Evolutionary conservation across 306 rosid species (phyloP), one percentile per base, ranked within the genome.

Genomic region (Albizia julibrissin): DNA sequence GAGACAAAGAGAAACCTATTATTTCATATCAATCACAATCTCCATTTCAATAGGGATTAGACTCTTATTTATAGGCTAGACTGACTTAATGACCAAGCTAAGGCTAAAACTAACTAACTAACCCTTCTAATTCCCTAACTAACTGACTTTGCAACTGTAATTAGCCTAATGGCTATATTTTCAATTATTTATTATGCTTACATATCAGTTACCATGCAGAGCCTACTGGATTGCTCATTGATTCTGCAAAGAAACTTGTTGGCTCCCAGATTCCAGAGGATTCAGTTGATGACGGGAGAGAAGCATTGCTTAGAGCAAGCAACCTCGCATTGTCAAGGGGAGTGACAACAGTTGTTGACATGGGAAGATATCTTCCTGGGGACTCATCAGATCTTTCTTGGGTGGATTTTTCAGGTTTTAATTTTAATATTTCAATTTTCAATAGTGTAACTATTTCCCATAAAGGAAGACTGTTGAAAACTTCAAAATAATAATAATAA

Each of bases 351-450:
- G 94, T 94, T 69, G 93, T 94, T 87, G 98, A 94, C 73, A 16
- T 94, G 83, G 98, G 97, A 77, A 91, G 98, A 86, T 94, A 89
- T 79, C 81, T 74, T 59, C 93, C 97, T 10, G 97, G 93, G 81
- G 68, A 40, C 24, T 81, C 97, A 74, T 54, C 84, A 10, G 87
- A 89, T 72, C 85, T 77, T 69, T 84, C 97, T 8, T 94, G 98
- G 98, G 90, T 89, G 72, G 98, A 94, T 88, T 94, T 92, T 88
- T 82, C 97, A 89, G 97, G 98, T 92, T 82, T 71, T 29, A 39
- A 26, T 78, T 34, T 21, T 64, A 47, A 14, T 13, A 13, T 46
- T 46, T 74, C 26, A 14, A 56, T 66, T 64, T 56, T 42, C 47
- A 56, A 12, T 15, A 1, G 15, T 46, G 44, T 58, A 42, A 15